phyloP scores from a whole-genome alignment of 306 rosid genomes.

The Casuarina glauca region DNA sequence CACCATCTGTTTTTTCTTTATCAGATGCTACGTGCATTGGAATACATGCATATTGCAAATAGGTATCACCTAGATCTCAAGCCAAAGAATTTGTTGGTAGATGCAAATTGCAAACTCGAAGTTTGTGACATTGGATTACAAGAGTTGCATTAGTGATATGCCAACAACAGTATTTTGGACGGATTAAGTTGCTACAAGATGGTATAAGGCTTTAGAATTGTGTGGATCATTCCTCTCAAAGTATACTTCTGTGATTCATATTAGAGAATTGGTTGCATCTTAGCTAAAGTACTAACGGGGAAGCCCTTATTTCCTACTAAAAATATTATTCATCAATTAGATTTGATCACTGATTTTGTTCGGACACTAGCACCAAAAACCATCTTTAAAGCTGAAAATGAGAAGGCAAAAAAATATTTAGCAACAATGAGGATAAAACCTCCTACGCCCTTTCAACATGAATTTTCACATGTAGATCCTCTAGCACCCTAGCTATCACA shows the following conservation, averaged over 20 bases:
- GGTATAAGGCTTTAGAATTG: slow-evolving; percentile 97
- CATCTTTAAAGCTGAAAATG: no score
- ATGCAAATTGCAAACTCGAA: slow-evolving; percentile 97
- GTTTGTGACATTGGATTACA: slow-evolving; percentile 91
- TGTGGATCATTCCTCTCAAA: slow-evolving; percentile 91
- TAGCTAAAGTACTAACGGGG: slow-evolving; percentile 91
- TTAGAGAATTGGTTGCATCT: slow-evolving; percentile 98
- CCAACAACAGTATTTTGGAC: slow-evolving; percentile 95
- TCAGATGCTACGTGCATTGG: slow-evolving; percentile 93
- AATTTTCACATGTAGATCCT: no score
- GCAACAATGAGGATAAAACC: no score
- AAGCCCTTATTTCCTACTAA: slow-evolving; percentile 94
- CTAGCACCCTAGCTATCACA: no score
- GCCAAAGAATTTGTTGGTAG: slow-evolving; percentile 93
- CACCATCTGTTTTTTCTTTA: slow-evolving; percentile 92
- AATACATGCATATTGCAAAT: slow-evolving; percentile 93
- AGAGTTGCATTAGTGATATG: slow-evolving; percentile 86
- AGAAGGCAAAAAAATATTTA: no score
- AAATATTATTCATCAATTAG: slow-evolving; percentile 89
- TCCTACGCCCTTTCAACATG: no score
- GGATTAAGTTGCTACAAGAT: slow-evolving; percentile 95
- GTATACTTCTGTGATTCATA: slow-evolving; percentile 94
- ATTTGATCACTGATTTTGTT: slow-evolving; percentile 92
- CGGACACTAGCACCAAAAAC: slow-evolving; percentile 74
- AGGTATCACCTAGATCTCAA: slow-evolving; percentile 93